phyloP scores from a whole-genome alignment of 2,329 filamentous ascomycete species.

The Cryphonectria nitschkei region DNA sequence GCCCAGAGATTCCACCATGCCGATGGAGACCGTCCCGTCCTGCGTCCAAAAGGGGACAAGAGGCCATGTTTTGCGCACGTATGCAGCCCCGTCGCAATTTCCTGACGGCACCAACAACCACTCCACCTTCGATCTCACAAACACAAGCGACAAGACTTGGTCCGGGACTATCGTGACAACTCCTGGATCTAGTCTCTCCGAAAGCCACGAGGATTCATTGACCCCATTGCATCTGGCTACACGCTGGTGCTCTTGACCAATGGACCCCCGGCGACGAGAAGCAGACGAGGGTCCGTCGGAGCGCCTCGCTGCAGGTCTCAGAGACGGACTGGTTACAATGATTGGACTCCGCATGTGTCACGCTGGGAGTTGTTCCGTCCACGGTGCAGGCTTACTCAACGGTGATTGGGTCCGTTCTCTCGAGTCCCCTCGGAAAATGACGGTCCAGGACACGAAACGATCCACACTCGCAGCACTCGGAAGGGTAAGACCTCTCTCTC shows the following conservation, averaged over 20 bases:
- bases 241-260: not conserved
- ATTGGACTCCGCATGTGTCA: not conserved
- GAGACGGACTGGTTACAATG: not conserved
- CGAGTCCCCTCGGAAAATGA: not conserved
- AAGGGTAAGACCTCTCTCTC: not conserved
- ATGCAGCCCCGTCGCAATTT: constrained; percentile 24
- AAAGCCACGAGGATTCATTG: not conserved
- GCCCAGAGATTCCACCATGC: not conserved
- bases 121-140: constrained; percentile 16
- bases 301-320: not conserved
- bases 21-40: not conserved
- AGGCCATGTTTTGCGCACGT: constrained; percentile 16
- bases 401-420: not conserved
- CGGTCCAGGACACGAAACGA: not conserved
- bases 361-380: not conserved
- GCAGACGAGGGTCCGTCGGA: not conserved
- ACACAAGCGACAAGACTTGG: constrained; percentile 1
- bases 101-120: constrained; percentile 13
- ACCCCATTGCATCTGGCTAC: not conserved
- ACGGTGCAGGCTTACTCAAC: not conserved
- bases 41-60: not conserved
- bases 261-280: not conserved
- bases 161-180: constrained; percentile 10
- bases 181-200: not conserved
- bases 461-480: not conserved